A percentile compares a stretch with the other conserved stretches of the same genome.
phyloP scores from a whole-genome alignment of 2,329 filamentous ascomycete species.

The Fusarium domesticum region DNA sequence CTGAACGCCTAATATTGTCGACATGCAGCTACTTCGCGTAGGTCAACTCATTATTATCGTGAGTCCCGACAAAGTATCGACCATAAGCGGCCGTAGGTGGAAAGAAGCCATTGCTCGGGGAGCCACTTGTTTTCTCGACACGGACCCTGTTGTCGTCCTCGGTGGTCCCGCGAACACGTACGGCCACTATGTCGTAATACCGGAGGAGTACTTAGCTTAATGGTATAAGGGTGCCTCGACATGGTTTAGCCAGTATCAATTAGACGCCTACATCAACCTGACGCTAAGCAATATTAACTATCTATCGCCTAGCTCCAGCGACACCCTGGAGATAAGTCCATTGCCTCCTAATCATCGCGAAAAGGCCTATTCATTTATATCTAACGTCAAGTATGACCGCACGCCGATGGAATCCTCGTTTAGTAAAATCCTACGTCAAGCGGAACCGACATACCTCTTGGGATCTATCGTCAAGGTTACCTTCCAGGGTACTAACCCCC shows the following conservation, averaged over 20 bases:
- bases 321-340: too few relatives aligned
- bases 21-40: slow-evolving; percentile 80
- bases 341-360: slow-evolving; percentile 79
- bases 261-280: slow-evolving; percentile 88
- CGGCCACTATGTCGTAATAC: slow-evolving; percentile 75
- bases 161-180: slow-evolving; percentile 91
- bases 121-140: slow-evolving; percentile 46
- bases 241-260: slow-evolving; percentile 75
- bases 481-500: slow-evolving; percentile 85
- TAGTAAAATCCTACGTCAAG: slow-evolving; percentile 60
- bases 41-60: slow-evolving; percentile 83
- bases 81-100: slow-evolving; percentile 77
- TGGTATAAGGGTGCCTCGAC: slow-evolving; percentile 95
- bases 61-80: slow-evolving; percentile 82
- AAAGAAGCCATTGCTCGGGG: slow-evolving; percentile 73
- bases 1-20: slow-evolving; percentile 90
- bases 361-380: slow-evolving; percentile 75
- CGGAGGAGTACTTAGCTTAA: slow-evolving; percentile 79
- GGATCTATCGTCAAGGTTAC: slow-evolving; percentile 56
- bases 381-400: slow-evolving; percentile 71
- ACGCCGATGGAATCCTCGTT: slow-evolving; percentile 64
- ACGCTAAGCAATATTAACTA: slow-evolving; percentile 60
- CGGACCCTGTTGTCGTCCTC: slow-evolving; percentile 70
- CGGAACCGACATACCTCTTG: slow-evolving; percentile 51
- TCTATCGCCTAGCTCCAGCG: slow-evolving; percentile 44